Evolutionary conservation across 2,329 filamentous ascomycete genomes (phyloP), one percentile per base, ranked within the genome.

Genomic region (Colletotrichum sp.): DNA sequence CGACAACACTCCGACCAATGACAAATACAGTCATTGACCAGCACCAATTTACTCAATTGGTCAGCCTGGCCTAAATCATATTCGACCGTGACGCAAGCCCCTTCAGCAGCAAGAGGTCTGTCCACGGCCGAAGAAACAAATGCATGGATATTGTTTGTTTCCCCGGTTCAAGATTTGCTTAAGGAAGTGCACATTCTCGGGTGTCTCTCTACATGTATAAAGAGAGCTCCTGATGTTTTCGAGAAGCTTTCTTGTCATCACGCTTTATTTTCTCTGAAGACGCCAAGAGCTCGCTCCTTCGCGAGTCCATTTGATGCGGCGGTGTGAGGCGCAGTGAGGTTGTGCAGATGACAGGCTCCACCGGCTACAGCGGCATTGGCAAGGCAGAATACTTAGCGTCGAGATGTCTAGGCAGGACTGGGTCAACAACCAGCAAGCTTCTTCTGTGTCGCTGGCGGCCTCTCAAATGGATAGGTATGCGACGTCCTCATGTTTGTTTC

Each of bases 31-130:
- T n/a, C 39, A n/a, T 6, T 48, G 18, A 48, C 18, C 39, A 48
- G 18, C 18, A 48, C 39, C 39, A 6, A 48, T n/a, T 0, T 6
- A 43, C 16, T 43, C 4, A 5, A 43, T 12, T 10, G 39, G 9
- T 43, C 39, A 43, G 18, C 18, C 39, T 43, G 18, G 18, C 18
- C 39, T 1, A n/a, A 12, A 10, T 4, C 0, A n/a, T 43, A 0
- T n/a, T 43, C 0, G 18, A n/a, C 0, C 1, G 1, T n/a, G 39
- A 43, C 9, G 18, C 18, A 18, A 43, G 4, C 18, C 18, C 3
- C 4, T 12, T 6, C 39, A 43, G 18, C 16, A 43, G 39, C 39
- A 48, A 48, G 9, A 48, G 18, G 18, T n/a, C 3, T 6, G 18
- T 6, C 39, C 18, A n/a, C 39, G 18, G 5, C 9, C 7, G 39